Conservation (phyloP, 306 rosid species). For the Dalbergia cultrata region DNA sequence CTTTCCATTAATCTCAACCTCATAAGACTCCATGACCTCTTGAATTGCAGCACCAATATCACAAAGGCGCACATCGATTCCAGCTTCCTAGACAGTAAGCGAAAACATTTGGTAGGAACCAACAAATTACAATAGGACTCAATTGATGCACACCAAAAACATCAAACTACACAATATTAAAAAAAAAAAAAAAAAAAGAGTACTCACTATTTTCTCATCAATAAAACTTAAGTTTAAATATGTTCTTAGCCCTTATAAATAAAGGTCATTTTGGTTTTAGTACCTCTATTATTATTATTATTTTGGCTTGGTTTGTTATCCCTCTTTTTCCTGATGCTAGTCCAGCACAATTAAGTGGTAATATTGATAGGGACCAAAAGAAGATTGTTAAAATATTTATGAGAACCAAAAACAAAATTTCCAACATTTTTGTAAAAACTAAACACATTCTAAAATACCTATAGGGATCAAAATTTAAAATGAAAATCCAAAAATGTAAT, state of each 20-base stretch:
- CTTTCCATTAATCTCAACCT: slow-evolving; percentile 96
- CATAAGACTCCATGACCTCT: slow-evolving; percentile 97
- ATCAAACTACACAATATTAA: not conserved
- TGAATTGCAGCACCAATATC: slow-evolving; percentile 99
- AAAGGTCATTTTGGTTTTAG: no score
- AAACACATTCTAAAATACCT: no score
- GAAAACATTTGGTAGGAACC: slow-evolving; percentile 33
- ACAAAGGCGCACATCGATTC: slow-evolving; percentile 96
- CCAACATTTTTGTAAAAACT: no score
- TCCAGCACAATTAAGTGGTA: no score
- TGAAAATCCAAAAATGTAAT: no score
- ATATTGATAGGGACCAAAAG: no score
- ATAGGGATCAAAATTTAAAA: no score
- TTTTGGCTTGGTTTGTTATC: no score
- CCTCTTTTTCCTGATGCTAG: no score
- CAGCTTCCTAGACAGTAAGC: slow-evolving; percentile 75
- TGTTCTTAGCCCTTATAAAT: not conserved
- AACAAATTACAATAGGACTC: slow-evolving; percentile 34
- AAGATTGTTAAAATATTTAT: no score
- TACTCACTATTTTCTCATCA: slow-evolving; percentile 7
- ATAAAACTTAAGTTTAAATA: not conserved
- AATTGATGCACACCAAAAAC: slow-evolving; percentile 36
- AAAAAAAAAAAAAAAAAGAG: not conserved
- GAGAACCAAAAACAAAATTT: no score
- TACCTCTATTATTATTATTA: no score